These are phyloP conservation scores for Alternaria gaisen DNA, from an alignment of 2,329 filamentous ascomycete genomes.

Conservation along the genomic window DNA sequence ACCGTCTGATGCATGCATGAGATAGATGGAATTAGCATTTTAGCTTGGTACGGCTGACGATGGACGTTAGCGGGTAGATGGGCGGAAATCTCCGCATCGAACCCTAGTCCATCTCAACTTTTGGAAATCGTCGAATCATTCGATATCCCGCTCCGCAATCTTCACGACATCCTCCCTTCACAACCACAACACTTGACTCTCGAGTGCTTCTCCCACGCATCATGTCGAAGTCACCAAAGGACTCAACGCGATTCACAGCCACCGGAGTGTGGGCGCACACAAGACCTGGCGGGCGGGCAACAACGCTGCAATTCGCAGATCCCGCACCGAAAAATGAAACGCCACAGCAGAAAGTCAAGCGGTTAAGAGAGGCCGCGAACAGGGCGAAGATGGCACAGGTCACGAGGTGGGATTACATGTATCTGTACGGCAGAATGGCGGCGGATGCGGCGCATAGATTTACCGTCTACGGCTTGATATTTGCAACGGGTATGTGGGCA, in stretches of 20 bases:
- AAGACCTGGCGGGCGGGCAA: slow-evolving; percentile 60
- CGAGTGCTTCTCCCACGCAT: slow-evolving; percentile 19
- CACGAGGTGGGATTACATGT: slow-evolving; percentile 61
- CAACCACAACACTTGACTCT: slow-evolving; percentile 16
- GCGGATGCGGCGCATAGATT: slow-evolving; percentile 69
- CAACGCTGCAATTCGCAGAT: slow-evolving; percentile 52
- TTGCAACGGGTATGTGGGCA: slow-evolving; percentile 63
- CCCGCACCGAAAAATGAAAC: slow-evolving; percentile 59
- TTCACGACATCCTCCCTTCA: slow-evolving; percentile 22
- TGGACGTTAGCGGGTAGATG: slow-evolving; percentile 18
- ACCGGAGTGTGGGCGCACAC: slow-evolving; percentile 75
- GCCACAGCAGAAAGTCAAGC: slow-evolving; percentile 63
- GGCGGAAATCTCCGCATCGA: slow-evolving; percentile 44
- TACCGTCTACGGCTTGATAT: slow-evolving; percentile 68
- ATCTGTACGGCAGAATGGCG: slow-evolving; percentile 48
- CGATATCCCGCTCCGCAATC: slow-evolving; percentile 35
- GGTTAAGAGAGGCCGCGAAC: slow-evolving; percentile 60
- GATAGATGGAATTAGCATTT: neutral
- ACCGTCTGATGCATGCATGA: neutral
- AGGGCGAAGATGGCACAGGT: slow-evolving; percentile 59
- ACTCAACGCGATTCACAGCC: slow-evolving; percentile 81
- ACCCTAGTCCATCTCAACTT: slow-evolving; percentile 41
- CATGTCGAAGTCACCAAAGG: slow-evolving; percentile 74
- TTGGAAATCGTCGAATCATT: slow-evolving; percentile 42
- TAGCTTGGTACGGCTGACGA: slow-evolving; percentile 11